A percentile compares a stretch with the other conserved stretches of the same genome.
These are phyloP conservation scores for Sesbania bispinosa DNA, from an alignment of 306 rosid genomes.

Conservation along the genomic window DNA sequence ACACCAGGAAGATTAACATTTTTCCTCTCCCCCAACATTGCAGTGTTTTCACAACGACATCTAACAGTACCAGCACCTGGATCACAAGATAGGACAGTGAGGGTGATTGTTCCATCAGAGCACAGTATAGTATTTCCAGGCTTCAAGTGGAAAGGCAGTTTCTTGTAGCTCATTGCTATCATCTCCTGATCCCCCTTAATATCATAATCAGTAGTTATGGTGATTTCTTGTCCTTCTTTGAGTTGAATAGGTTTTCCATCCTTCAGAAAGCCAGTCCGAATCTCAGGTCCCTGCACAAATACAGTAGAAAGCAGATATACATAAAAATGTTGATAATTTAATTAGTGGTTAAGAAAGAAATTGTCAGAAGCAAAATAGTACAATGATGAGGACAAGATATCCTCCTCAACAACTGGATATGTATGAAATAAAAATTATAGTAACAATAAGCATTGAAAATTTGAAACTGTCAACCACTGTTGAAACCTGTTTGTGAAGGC, in stretches of 20 bases:
- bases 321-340: not conserved
- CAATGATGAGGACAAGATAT: not conserved
- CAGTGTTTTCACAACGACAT: constrained; percentile 84
- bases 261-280: constrained; percentile 84
- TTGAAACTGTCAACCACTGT: not conserved
- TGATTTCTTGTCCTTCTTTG: constrained; percentile 88
- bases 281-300: constrained; percentile 82
- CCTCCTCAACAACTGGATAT: not conserved
- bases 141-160: constrained; percentile 76
- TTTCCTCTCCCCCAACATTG: constrained; percentile 87
- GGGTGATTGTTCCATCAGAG: constrained; percentile 89
- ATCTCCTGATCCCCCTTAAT: constrained; percentile 65
- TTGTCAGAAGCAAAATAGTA: not conserved
- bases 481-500: not conserved
- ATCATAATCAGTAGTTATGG: constrained; percentile 72
- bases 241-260: constrained; percentile 87
- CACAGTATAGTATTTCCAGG: constrained; percentile 82
- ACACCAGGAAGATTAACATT: constrained; percentile 97
- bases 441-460: too few relatives aligned
- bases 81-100: constrained; percentile 78
- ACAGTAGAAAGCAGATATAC: constrained; percentile 9
- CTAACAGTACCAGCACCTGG: constrained; percentile 59
- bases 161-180: constrained; percentile 92
- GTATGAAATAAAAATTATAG: not conserved
- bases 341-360: not conserved